Conservation (phyloP, 2,329 filamentous ascomycete genomes). For the Rhexocercosporidium sp. region DNA sequence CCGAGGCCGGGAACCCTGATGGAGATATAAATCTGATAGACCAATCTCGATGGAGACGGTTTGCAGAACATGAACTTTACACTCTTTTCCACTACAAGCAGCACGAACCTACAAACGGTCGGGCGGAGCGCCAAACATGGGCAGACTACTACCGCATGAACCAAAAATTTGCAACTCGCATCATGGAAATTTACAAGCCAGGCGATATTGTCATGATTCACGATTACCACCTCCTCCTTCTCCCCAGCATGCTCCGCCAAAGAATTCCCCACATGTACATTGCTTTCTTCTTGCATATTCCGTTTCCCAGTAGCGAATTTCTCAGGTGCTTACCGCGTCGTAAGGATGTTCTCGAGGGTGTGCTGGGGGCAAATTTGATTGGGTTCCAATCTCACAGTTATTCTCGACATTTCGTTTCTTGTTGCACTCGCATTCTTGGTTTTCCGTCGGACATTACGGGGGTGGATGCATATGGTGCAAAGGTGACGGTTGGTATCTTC, state of each 20-base stretch:
- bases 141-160: conserved; percentile 94
- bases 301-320: conserved; percentile 96
- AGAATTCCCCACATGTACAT: conserved; percentile 89
- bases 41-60: conserved; percentile 85
- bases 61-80: conserved; percentile 90
- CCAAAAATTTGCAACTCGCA: conserved; percentile 87
- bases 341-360: conserved; percentile 88
- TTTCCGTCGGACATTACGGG: conserved; percentile 86
- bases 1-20: conserved; percentile 62
- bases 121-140: conserved; percentile 83
- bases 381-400: conserved; percentile 97
- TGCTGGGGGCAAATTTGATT: conserved; percentile 89
- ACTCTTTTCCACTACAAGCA: conserved; percentile 96
- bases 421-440: conserved; percentile 88
- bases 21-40: conserved; percentile 77
- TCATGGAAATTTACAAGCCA: conserved; percentile 86
- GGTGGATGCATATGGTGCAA: conserved; percentile 86
- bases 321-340: conserved; percentile 85
- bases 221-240: conserved; percentile 90
- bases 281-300: conserved; percentile 91
- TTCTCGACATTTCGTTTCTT: conserved; percentile 91
- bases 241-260: conserved; percentile 88
- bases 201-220: conserved; percentile 93
- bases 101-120: conserved; percentile 85
- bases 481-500: conserved; percentile 91